phyloP scores from a whole-genome alignment of 352 stramenopile species.

The Nannochloropsis limnetica region DNA sequence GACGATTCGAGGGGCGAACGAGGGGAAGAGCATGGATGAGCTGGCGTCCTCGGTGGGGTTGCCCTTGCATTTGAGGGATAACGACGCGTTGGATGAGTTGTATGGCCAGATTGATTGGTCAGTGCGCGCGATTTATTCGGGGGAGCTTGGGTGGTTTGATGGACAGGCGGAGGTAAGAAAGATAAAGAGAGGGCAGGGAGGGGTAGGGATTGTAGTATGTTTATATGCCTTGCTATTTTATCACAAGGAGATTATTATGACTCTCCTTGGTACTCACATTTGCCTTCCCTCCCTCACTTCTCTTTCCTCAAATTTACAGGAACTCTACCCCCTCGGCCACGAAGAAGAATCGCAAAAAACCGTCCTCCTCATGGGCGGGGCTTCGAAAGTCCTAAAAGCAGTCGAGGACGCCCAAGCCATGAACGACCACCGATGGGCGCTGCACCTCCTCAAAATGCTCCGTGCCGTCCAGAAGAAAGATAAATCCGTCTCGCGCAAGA shows the following conservation, averaged over 20 bases:
- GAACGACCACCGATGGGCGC: constrained; percentile 21
- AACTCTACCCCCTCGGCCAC: constrained; percentile 24
- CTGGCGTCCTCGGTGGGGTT: constrained; percentile 3
- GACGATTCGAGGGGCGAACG: background rate
- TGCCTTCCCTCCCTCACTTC: background rate
- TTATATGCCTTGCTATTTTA: background rate
- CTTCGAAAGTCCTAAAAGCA: background rate
- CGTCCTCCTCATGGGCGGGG: background rate
- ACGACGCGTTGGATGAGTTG: constrained; percentile 15
- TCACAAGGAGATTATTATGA: too few relatives aligned
- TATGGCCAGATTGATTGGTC: constrained; percentile 31
- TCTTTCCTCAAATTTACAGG: background rate
- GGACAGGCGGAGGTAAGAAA: background rate
- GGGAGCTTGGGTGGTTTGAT: constrained; percentile 27
- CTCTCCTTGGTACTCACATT: background rate
- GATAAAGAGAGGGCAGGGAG: background rate
- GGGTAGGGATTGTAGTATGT: background rate
- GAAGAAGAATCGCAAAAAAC: constrained; percentile 20
- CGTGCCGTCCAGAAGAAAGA: constrained; percentile 22
- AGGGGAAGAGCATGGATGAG: constrained; percentile 30
- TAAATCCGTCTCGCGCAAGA: constrained; percentile 15
- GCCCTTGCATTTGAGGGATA: background rate
- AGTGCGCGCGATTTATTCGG: constrained; percentile 17
- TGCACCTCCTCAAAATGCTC: background rate
- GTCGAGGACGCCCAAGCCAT: constrained; percentile 25